phyloP scores from a whole-genome alignment of 2,329 filamentous ascomycete genomes.

The Hymenoscyphus scutula region DNA sequence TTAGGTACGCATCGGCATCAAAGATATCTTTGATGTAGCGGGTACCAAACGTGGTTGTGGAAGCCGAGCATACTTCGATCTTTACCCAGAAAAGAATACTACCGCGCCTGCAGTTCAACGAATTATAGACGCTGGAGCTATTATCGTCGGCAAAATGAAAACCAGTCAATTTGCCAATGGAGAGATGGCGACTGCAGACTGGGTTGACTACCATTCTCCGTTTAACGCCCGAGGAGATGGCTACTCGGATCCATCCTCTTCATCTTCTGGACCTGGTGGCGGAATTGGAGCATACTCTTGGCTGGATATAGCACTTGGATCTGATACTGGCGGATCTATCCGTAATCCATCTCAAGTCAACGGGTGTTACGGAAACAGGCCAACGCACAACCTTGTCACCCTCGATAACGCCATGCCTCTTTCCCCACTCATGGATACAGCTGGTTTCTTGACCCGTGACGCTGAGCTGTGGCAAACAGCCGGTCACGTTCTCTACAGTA shows the following conservation, averaged over 20 bases:
- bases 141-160: constrained; percentile 52
- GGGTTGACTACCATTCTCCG: constrained; percentile 39
- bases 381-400: constrained; percentile 44
- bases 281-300: constrained; percentile 47
- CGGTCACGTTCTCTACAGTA: constrained; percentile 44
- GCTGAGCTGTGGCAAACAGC: constrained; percentile 41
- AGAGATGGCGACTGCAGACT: constrained; percentile 46
- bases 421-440: constrained; percentile 44
- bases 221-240: constrained; percentile 44
- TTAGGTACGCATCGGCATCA: constrained; percentile 45
- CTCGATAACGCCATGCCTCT: constrained; percentile 47
- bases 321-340: constrained; percentile 48
- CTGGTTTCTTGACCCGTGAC: constrained; percentile 44
- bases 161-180: constrained; percentile 43
- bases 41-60: constrained; percentile 57
- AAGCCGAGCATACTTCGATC: constrained; percentile 55
- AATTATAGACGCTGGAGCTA: constrained; percentile 58
- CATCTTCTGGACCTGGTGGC: constrained; percentile 45
- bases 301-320: constrained; percentile 48
- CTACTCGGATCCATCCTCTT: constrained; percentile 44
- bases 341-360: constrained; percentile 45
- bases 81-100: constrained; percentile 46
- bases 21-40: constrained; percentile 59
- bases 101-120: constrained; percentile 52
- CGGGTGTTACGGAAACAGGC: constrained; percentile 48